Percentiles rank a stretch among this genome's conserved stretches.
Evolutionary conservation across 2,329 filamentous ascomycete species (phyloP).

Genomic region (Balansia obtecta): DNA sequence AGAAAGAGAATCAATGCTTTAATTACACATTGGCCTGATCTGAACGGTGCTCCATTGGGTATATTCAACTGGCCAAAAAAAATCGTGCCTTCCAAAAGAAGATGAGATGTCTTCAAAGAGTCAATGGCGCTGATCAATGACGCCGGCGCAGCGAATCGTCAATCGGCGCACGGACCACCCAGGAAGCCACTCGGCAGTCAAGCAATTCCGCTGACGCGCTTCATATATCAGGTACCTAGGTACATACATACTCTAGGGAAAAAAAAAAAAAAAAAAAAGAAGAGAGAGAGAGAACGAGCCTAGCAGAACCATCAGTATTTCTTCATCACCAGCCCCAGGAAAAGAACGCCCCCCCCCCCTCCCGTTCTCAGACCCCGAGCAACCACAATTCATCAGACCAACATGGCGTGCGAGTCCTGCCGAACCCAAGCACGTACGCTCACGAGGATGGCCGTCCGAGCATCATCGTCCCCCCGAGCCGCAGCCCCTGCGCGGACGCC

Average conservation of each 20-base stretch:
- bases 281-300: not conserved
- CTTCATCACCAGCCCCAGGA: not conserved
- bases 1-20: not conserved
- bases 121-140: conserved; percentile 1
- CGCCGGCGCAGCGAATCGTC: not conserved
- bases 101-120: not conserved
- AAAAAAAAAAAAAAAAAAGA: not conserved
- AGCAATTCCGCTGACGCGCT: not conserved
- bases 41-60: not conserved
- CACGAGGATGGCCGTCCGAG: conserved; percentile 21
- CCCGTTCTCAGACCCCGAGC: not conserved
- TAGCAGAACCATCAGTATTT: not conserved
- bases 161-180: conserved; percentile 1
- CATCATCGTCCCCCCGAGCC: conserved; percentile 12
- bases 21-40: not conserved
- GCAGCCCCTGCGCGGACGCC: conserved; percentile 12
- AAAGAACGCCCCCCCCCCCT: not conserved
- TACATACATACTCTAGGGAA: no score
- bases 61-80: not conserved
- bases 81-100: not conserved
- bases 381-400: not conserved
- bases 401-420: conserved; percentile 38
- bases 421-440: conserved; percentile 29
- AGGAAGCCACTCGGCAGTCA: not conserved
- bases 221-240: no score